Evolutionary conservation across 2,329 filamentous ascomycete genomes (phyloP).

Genomic region (Cladosporium halotolerans): DNA sequence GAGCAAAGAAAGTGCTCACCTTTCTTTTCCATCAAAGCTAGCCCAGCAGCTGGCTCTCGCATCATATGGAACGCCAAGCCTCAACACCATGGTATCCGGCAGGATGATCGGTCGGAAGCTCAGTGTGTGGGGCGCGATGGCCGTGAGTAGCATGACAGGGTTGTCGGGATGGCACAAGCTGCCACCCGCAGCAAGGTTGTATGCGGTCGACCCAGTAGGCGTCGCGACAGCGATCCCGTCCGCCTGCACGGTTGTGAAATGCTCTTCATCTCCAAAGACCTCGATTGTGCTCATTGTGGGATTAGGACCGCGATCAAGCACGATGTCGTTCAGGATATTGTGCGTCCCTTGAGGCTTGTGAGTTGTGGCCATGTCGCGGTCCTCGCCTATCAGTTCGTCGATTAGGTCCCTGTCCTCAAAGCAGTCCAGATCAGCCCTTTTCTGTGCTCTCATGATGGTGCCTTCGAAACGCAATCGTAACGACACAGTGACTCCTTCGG

Average conservation of each 20-base stretch:
- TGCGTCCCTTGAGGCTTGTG: constrained; percentile 78
- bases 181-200: constrained; percentile 92
- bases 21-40: constrained; percentile 92
- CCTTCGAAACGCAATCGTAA: constrained; percentile 85
- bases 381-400: constrained; percentile 83
- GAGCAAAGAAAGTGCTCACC: constrained; percentile 30
- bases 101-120: constrained; percentile 95
- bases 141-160: constrained; percentile 87
- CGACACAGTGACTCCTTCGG: constrained; percentile 80
- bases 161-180: constrained; percentile 94
- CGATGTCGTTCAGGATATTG: constrained; percentile 94
- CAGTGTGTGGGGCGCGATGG: constrained; percentile 90
- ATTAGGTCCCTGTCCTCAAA: constrained; percentile 60
- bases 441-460: constrained; percentile 78
- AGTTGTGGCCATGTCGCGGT: constrained; percentile 75
- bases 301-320: constrained; percentile 89
- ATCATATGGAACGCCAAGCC: constrained; percentile 91
- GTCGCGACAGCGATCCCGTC: constrained; percentile 93
- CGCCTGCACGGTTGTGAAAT: constrained; percentile 88
- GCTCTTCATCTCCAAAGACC: constrained; percentile 89
- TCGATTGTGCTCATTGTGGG: constrained; percentile 90
- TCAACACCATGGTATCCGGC: constrained; percentile 89
- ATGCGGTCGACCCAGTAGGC: constrained; percentile 89
- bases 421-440: constrained; percentile 32
- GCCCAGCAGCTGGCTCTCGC: constrained; percentile 87